A percentile compares a stretch with the other conserved stretches of the same genome.
phyloP scores from a whole-genome alignment of 2,329 filamentous ascomycete species.

The Stemphylium vesicarium region DNA sequence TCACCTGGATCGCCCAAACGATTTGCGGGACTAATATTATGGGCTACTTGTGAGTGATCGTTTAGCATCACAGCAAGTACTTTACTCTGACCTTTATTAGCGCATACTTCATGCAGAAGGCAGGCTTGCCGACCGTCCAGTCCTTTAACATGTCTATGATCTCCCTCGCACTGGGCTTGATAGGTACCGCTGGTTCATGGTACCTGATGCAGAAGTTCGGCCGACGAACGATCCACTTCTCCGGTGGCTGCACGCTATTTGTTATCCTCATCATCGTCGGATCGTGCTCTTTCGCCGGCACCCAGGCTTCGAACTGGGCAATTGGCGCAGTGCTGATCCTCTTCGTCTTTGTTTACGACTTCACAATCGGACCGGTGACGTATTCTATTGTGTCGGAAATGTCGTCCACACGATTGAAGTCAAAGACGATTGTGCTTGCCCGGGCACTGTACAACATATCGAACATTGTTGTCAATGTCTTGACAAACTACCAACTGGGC shows the following conservation, averaged over 20 bases:
- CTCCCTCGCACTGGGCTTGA: slow-evolving; percentile 69
- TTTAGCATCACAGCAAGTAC: neutral
- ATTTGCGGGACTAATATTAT: slow-evolving; percentile 53
- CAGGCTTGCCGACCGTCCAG: slow-evolving; percentile 50
- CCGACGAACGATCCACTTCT: slow-evolving; percentile 75
- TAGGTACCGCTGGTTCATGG: slow-evolving; percentile 81
- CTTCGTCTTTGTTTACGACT: slow-evolving; percentile 74
- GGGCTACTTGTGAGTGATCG: slow-evolving; percentile 47
- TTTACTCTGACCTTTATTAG: slow-evolving; percentile 20
- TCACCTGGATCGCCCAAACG: slow-evolving; percentile 54
- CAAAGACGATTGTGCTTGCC: slow-evolving; percentile 87
- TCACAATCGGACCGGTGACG: slow-evolving; percentile 85
- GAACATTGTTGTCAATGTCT: slow-evolving; percentile 77
- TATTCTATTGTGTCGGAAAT: slow-evolving; percentile 87
- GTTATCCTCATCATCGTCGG: slow-evolving; percentile 78
- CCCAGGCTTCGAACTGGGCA: slow-evolving; percentile 55
- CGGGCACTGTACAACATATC: slow-evolving; percentile 77
- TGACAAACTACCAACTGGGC: slow-evolving; percentile 60
- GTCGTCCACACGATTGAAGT: slow-evolving; percentile 79
- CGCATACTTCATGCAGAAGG: slow-evolving; percentile 56
- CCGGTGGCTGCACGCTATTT: slow-evolving; percentile 64
- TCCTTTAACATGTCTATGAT: slow-evolving; percentile 58
- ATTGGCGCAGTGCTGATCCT: slow-evolving; percentile 41
- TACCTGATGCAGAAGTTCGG: slow-evolving; percentile 80
- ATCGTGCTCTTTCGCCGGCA: slow-evolving; percentile 69